Evolutionary conservation across 352 stramenopile genomes (phyloP), one percentile per base, ranked within the genome.

Genomic region (Globisporangium megalacanthum): DNA sequence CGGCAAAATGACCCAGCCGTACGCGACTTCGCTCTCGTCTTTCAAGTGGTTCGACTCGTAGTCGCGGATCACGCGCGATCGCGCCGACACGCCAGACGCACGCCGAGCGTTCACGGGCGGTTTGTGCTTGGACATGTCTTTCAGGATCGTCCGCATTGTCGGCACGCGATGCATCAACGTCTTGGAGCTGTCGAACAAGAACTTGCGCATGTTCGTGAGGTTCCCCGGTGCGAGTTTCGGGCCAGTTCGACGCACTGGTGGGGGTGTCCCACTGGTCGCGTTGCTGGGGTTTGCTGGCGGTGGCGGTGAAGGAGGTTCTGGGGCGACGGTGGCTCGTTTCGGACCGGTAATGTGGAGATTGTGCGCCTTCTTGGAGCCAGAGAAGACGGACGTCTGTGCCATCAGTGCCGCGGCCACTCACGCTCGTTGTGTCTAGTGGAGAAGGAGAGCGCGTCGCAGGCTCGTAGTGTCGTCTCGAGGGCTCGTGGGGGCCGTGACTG

Each of bases 1-100:
- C 1, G 83, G 83, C 60, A 80, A 65, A 46, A 91, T 86, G 15
- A 91, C 75, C 67, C 67, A 90, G 3, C 39, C 19, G 20, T 68
- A 66, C 6, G 45, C 25, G 15, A 60, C 29, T 3, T 41, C 42
- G 9, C 22, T 39, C 33, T 51, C 45, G 17, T 50, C 25, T 0
- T 8, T 22, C 1, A 44, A 11, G 4, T 52, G 35, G 17, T 15
- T 54, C 19, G 49, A 61, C 3, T 33, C 49, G 31, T 55, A 60
- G 13, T 56, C 56, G 3, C 49, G 49, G 22, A 64, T 42, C 25
- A 33, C 47, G 20, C 48, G 48, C 1, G 37, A 64, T 1, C 33
- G 33, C n/a, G 54, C 11, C 10, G 42, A 31, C n/a, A 57, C 19
- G 42, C 49, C 45, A 10, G 42, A 19, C 20, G 51, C 49, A 11